Conservation (phyloP, 2,329 filamentous ascomycete genomes). For the Aspergillus pseudotamarii region DNA sequence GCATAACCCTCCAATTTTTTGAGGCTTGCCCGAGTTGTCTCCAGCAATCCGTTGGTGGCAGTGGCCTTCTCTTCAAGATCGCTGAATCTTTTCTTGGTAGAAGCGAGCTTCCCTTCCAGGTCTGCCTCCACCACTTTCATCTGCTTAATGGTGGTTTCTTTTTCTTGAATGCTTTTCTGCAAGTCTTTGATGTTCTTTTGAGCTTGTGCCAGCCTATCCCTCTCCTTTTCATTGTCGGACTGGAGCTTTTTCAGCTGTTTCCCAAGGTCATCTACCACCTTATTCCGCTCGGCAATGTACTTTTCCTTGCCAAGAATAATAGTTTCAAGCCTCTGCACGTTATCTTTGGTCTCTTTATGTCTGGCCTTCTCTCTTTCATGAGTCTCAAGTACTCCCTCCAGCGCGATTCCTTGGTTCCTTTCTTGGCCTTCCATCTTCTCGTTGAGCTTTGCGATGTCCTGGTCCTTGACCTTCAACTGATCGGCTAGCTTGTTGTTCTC, state of each 20-base stretch:
- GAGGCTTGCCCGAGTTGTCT: background rate
- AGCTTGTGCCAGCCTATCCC: background rate
- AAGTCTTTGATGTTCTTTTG: background rate
- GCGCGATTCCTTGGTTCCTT: fast-evolving
- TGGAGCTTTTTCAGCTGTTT: background rate
- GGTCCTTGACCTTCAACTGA: background rate
- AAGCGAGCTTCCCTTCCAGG: background rate
- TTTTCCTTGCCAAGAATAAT: background rate
- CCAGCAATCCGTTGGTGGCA: background rate
- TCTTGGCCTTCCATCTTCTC: background rate
- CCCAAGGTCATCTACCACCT: background rate
- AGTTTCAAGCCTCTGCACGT: background rate
- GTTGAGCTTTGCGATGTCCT: background rate
- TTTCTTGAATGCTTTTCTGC: background rate
- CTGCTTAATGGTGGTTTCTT: background rate
- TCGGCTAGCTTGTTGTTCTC: background rate
- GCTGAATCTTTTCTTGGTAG: background rate
- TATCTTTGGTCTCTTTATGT: background rate
- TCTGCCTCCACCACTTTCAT: background rate
- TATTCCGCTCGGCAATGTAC: background rate
- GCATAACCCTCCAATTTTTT: background rate
- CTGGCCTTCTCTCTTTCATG: background rate
- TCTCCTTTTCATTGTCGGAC: background rate
- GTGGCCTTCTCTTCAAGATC: background rate
- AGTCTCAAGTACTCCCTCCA: fast-evolving